These are phyloP conservation scores for Calonectria pteridis DNA, from an alignment of 2,329 filamentous ascomycete species.

Conservation along the genomic window DNA sequence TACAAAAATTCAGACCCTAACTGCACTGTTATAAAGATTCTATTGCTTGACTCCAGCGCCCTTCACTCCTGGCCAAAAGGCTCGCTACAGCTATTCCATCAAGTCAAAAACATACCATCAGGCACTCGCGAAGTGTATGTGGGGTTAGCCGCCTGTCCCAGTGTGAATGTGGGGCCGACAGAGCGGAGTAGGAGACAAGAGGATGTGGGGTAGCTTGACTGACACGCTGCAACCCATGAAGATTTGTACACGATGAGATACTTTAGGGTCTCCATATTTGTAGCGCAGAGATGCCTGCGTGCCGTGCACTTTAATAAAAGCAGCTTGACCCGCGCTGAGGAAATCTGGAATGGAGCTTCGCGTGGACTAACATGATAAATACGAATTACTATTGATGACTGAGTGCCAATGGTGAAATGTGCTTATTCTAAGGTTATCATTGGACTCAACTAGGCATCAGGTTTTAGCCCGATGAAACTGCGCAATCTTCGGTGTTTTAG, in stretches of 20 bases:
- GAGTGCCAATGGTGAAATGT: no score
- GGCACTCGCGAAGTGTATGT: neutral
- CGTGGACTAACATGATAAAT: neutral
- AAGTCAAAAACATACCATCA: no score
- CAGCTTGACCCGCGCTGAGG: rapidly evolving
- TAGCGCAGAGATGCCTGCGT: neutral
- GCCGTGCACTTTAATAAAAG: neutral
- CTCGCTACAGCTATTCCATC: no score
- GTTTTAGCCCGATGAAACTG: no score
- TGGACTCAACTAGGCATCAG: no score
- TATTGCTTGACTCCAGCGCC: no score
- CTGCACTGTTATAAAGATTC: no score
- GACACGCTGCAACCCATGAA: neutral
- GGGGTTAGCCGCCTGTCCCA: neutral
- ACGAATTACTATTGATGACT: no score
- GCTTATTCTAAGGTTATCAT: no score
- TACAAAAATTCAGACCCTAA: no score
- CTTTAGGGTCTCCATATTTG: neutral
- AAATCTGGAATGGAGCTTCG: neutral
- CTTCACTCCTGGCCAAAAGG: no score
- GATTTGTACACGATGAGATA: neutral
- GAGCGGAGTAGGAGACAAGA: neutral
- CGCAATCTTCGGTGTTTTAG: no score
- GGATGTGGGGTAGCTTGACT: neutral
- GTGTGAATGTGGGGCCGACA: neutral